Percentiles rank a stretch among this genome's conserved stretches.
phyloP scores from a whole-genome alignment of 108 stramenopile genomes.

The Pseudonitzschia multiseries region DNA sequence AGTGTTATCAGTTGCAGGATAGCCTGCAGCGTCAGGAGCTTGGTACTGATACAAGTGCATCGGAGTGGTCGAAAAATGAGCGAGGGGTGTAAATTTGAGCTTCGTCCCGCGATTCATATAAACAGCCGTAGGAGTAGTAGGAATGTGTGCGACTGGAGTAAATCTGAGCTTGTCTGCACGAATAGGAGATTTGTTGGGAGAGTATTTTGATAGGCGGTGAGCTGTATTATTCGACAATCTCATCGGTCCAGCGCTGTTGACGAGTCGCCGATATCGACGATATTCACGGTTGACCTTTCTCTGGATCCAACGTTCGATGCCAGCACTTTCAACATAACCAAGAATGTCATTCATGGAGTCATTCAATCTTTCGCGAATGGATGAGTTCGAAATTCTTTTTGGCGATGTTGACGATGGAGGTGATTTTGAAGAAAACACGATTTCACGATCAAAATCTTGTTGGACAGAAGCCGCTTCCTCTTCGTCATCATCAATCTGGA shows the following conservation, averaged over 20 bases:
- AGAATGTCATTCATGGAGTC: neutral
- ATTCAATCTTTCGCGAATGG: neutral
- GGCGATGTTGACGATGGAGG: neutral
- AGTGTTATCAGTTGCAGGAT: neutral
- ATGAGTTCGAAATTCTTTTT: neutral
- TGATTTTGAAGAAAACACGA: neutral
- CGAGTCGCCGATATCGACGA: slow-evolving; percentile 13
- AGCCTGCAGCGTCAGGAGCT: neutral
- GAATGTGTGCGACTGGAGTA: slow-evolving; percentile 16
- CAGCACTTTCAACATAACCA: neutral
- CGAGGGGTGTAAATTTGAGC: neutral
- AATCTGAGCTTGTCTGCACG: slow-evolving; percentile 19
- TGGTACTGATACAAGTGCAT: neutral
- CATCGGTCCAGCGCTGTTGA: slow-evolving; percentile 35
- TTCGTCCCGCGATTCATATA: neutral
- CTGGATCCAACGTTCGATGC: neutral
- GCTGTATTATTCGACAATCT: slow-evolving; percentile 21
- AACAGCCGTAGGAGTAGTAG: neutral
- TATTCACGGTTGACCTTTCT: slow-evolving; percentile 2
- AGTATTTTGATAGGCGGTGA: slow-evolving; percentile 6
- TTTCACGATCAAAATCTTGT: neutral
- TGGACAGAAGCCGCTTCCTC: neutral
- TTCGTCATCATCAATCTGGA: neutral
- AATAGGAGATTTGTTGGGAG: slow-evolving; percentile 35
- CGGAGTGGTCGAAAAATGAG: neutral